phyloP scores from a whole-genome alignment of 164 flowering plant species.

The Berberis thunbergii region DNA sequence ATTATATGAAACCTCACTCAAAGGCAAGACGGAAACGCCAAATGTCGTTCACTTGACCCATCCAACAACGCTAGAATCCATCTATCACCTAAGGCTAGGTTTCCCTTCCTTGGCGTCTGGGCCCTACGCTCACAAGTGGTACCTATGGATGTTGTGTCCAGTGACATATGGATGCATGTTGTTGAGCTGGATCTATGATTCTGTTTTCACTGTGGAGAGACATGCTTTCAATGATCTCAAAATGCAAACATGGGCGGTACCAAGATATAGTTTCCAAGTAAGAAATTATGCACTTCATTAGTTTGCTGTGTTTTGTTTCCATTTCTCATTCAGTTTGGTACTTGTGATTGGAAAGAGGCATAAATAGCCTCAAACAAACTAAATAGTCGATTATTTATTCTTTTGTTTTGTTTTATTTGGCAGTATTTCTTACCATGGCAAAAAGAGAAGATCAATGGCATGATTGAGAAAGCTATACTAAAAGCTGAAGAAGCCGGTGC shows the following conservation, averaged over 20 bases:
- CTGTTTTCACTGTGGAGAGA: conserved; percentile 48
- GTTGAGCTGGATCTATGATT: conserved; percentile 42
- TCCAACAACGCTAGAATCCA: conserved; percentile 34
- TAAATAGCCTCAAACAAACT: too few species aligned
- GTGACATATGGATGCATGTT: conserved; percentile 33
- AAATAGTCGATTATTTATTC: neutral
- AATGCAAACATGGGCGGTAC: conserved; percentile 58
- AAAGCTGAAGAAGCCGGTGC: conserved; percentile 53
- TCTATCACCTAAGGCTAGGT: conserved; percentile 41
- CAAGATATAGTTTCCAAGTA: conserved; percentile 55
- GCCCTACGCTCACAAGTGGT: conserved; percentile 55
- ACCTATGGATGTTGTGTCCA: conserved; percentile 57
- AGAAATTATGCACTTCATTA: neutral
- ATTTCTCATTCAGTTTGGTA: too few species aligned
- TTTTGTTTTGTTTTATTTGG: neutral
- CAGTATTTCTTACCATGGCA: conserved; percentile 44
- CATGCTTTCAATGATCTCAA: conserved; percentile 40
- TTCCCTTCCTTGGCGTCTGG: conserved; percentile 53
- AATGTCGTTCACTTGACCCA: conserved; percentile 68
- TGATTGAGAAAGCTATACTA: conserved; percentile 58
- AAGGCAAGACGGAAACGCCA: conserved; percentile 28
- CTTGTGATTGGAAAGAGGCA: too few species aligned
- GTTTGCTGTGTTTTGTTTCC: too few species aligned
- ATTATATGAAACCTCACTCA: conserved; percentile 31
- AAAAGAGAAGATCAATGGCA: conserved; percentile 31